These are phyloP conservation scores for Leishmania arabica DNA, from an alignment of 208 protist genomes.

Conservation along the genomic window DNA sequence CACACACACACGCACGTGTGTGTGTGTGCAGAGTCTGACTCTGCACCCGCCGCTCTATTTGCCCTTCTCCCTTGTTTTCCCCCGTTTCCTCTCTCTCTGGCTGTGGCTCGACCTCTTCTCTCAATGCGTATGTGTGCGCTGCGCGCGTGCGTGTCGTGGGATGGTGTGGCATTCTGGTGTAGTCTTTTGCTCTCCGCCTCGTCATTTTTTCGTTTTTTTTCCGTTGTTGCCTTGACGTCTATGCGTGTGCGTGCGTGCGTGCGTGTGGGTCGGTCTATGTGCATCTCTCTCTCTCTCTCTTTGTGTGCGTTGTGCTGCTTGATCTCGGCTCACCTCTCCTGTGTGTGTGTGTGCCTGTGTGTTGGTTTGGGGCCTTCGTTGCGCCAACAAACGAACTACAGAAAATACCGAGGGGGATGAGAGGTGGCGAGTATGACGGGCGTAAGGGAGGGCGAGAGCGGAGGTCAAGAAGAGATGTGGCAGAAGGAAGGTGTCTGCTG, in stretches of 20 bases:
- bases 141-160: not conserved
- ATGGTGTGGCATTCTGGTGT: slow-evolving; percentile 1
- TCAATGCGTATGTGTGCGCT: not conserved
- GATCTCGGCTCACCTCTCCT: not conserved
- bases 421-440: not conserved
- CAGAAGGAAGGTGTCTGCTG: not conserved
- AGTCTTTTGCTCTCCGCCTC: not conserved
- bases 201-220: not conserved
- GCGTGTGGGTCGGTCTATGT: not conserved
- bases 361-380: not conserved
- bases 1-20: not conserved
- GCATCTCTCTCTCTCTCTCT: not conserved
- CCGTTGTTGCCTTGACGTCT: not conserved
- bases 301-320: not conserved
- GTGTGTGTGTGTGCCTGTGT: not conserved
- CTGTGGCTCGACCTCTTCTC: not conserved
- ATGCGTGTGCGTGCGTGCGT: not conserved
- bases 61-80: not conserved
- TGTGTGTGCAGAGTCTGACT: not conserved
- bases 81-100: not conserved
- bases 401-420: not conserved
- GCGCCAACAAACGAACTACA: not conserved
- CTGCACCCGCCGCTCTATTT: not conserved
- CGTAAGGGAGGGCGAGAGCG: slow-evolving; percentile 1
- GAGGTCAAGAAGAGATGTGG: slow-evolving; percentile 1